Base-by-base conservation (phyloP, 306 rosid genomes). In the Bauhinia variegata region DNA sequence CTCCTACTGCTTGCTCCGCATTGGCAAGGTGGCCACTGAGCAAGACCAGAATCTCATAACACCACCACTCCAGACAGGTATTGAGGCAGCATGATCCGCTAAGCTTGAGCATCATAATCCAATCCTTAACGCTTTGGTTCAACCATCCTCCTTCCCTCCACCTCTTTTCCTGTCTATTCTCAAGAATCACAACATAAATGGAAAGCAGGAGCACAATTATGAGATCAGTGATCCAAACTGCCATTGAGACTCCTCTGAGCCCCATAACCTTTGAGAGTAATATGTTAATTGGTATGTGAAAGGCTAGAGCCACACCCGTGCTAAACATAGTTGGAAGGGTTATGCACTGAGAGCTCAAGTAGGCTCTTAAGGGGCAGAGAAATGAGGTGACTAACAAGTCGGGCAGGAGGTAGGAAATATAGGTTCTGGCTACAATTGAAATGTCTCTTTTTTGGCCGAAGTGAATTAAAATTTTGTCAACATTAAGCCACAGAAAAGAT, bases 61-160 rank as follows among this genome's bases (percentile, higher is more conserved):
- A 89, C 97, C 98, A 93, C 96, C 98, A 93, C 63, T 93, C 98
- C 7, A 93, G 82, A 79, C 98, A 93, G 38, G 88, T 83, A 30
- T 82, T 86, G 69, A 93, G 89, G 77, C 97, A 93, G 56, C 96
- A 89, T 33, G 97, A 79, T 31, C 96, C 96, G 33, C 84, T 58
- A 11, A 93, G 91, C 81, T 86, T 93, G 63, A 85, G 58, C 63
- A 89, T 42, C 52, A 77, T 83, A 11, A 73, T 65, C 97, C 97
- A 93, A 68, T 88, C 93, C 5, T 52, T 28, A 18, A 76, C 50
- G 44, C 76, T 65, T 67, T 86, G 96, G 32, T 86, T 85, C 61
- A 78, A 80, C 97, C 96, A 93, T 1, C 98, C 97, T 6, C 93
- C 89, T 74, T 77, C 92, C 54, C 46, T 85, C 89, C 83, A 75